Conservation (phyloP, 23 red algal genomes). For the Gracilaria domingensis region DNA sequence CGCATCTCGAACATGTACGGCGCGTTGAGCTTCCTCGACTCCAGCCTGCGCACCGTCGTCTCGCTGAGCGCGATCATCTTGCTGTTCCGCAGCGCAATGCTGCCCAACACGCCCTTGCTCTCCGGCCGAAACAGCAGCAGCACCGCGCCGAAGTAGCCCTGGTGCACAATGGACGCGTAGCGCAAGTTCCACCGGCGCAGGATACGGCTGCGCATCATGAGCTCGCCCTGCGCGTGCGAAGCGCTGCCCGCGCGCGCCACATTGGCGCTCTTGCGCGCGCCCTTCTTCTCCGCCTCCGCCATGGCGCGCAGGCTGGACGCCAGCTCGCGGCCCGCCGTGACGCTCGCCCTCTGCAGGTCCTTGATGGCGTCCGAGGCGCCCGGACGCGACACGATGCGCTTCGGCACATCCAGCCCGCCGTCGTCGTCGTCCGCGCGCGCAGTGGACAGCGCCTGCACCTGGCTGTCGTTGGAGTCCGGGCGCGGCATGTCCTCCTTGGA, state of each 20-base stretch:
- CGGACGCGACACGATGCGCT: conserved; percentile 47
- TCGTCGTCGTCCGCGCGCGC: conserved; percentile 40
- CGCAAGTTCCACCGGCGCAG: conserved; percentile 59
- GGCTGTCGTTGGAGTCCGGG: conserved; percentile 27
- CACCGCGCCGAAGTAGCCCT: conserved; percentile 77
- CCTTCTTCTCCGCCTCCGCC: not conserved
- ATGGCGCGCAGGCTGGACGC: conserved; percentile 39
- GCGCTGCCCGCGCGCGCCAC: not conserved
- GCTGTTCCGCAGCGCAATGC: conserved; percentile 49
- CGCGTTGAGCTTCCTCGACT: conserved; percentile 1
- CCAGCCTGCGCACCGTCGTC: conserved; percentile 38
- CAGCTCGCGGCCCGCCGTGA: conserved; percentile 64
- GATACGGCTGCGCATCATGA: conserved; percentile 59
- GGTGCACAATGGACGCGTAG: conserved; percentile 63
- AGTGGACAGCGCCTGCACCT: not conserved
- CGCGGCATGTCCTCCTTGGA: not conserved
- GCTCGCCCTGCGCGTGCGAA: conserved; percentile 49
- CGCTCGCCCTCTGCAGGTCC: conserved; percentile 63
- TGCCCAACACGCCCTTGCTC: not conserved
- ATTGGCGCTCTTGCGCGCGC: not conserved
- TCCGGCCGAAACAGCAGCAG: conserved; percentile 68
- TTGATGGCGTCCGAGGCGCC: conserved; percentile 46
- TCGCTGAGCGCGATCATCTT: conserved; percentile 78
- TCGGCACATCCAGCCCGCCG: conserved; percentile 59
- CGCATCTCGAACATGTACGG: conserved; percentile 51